A percentile compares a stretch with the other conserved stretches of the same genome.
Conservation (phyloP, 768 basidiomycete genomes). For the Leucosporidium yakuticum region DNA sequence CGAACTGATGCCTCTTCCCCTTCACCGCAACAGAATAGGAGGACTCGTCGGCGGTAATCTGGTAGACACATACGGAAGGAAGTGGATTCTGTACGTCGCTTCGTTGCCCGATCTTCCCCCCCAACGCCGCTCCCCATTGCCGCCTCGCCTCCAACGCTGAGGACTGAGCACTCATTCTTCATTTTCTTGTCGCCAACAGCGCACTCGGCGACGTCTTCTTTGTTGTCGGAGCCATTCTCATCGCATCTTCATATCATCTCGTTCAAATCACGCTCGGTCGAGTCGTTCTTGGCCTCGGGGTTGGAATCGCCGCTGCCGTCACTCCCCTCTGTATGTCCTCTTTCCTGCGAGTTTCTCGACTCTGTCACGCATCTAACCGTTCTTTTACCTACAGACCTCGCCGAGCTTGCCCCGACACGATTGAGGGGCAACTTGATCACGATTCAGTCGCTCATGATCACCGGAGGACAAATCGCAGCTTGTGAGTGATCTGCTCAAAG, state of each 20-base stretch:
- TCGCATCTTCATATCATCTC: background rate
- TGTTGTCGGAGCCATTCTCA: background rate
- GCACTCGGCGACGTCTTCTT: background rate
- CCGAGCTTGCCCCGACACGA: background rate
- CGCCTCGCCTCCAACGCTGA: no score
- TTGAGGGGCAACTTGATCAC: background rate
- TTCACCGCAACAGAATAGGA: background rate
- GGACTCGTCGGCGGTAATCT: background rate
- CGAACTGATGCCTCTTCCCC: background rate
- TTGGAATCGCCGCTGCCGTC: background rate
- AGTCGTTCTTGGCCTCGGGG: background rate
- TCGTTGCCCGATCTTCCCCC: no score
- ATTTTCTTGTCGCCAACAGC: background rate
- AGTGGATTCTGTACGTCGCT: background rate
- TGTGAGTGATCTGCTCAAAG: background rate
- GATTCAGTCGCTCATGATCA: background rate
- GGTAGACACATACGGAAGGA: background rate
- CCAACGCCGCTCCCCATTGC: no score
- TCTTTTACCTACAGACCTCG: background rate
- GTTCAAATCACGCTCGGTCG: background rate
- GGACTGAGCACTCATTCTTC: no score
- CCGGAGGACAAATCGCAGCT: background rate
- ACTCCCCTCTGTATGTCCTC: background rate
- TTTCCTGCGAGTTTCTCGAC: background rate
- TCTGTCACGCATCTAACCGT: no score